These are phyloP conservation scores for Fraxinus paxiana DNA, from an alignment of 305 asterid species.

Conservation along the genomic window DNA sequence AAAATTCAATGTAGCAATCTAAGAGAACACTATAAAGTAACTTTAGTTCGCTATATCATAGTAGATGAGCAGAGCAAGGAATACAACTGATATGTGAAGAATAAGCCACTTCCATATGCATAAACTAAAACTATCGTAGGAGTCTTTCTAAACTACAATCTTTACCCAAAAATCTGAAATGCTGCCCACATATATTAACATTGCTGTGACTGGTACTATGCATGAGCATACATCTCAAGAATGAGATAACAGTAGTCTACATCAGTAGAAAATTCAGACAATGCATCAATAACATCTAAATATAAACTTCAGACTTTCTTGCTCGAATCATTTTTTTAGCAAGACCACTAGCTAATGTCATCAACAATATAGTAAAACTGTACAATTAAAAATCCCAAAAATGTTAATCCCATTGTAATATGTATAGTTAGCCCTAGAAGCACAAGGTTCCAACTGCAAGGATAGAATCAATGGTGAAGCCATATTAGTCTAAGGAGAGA, in stretches of 20 bases:
- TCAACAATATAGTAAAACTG: neutral
- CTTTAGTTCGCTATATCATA: neutral
- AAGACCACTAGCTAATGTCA: neutral
- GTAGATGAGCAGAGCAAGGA: neutral
- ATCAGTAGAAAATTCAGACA: neutral
- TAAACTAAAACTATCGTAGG: neutral
- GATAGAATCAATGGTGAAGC: neutral
- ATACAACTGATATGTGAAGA: neutral
- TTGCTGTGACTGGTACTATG: neutral
- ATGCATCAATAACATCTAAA: neutral
- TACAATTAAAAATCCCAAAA: neutral
- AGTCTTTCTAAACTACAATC: neutral
- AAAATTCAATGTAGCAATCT: constrained; percentile 14
- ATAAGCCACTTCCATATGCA: neutral
- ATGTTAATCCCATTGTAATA: neutral
- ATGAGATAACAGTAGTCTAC: neutral
- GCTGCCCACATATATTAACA: neutral
- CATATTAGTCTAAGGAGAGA: neutral
- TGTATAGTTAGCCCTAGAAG: neutral
- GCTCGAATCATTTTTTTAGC: neutral
- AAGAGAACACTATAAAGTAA: neutral
- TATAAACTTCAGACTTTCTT: neutral
- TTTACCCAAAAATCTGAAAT: neutral
- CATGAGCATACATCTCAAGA: neutral
- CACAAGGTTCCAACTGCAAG: neutral